Base-by-base conservation (phyloP, 2,329 filamentous ascomycete species). In the Xylariaceae sp. region DNA sequence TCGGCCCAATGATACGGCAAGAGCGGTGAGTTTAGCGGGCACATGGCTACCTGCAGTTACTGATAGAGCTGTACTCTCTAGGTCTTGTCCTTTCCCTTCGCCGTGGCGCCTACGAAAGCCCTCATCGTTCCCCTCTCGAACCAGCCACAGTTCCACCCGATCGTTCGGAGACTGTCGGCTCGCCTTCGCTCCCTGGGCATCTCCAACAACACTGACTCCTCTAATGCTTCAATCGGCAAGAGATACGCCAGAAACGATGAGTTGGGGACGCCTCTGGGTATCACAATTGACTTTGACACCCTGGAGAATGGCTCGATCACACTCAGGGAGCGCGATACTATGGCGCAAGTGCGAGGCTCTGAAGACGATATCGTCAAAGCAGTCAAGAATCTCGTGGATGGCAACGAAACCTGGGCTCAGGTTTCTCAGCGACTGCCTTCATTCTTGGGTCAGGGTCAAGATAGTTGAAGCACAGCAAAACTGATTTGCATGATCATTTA, bases 271-370 rank as follows among this genome's bases (percentile, higher is more conserved):
- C 87, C 90, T 6, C 80, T 95, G 45, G 90, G 88, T 56, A 80
- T 96, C 59, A 96, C 90, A 0, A 77, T 96, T 39, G 90, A 96
- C 61, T 96, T 95, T 74, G 85, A 96, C 68, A 93, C 86, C 30
- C 68, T 94, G 47, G 79, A 94, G 62, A 88, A 95, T 58, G 77
- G 77, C 56, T 83, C 83, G 6, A 76, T 93, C 55, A 96, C 90
- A 1, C 75, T 96, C 44, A 73, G 90, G 55, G 90, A 96, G 58
- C 80, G 88, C 43, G 92, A 96, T 64, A 83, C 81, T 26, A 95
- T 85, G 34, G 83, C 80, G 58, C 90, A 96, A 65, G 88, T 96
- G 37, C 82, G 92, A 40, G 85, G 84, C 9, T 79, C 77, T 42
- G 75, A 92, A 57, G 81, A 84, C 24, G 82, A 82, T 55, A 88